Percentiles rank a stretch among this genome's conserved stretches.
Evolutionary conservation across 2,329 filamentous ascomycete species (phyloP).

Genomic region (Aspergillus alliaceus): DNA sequence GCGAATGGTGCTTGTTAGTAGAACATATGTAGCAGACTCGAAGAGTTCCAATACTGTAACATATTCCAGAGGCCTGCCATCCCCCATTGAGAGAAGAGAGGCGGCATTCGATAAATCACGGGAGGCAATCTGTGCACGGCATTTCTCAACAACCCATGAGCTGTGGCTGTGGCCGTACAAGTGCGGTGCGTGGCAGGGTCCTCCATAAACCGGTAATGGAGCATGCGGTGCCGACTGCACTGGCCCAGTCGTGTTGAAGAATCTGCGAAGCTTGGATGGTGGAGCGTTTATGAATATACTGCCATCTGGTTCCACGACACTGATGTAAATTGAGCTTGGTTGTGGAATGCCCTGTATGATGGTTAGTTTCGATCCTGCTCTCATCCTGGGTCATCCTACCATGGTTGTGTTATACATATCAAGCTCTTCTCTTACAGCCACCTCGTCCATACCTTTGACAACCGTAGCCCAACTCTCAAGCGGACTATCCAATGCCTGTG

Average conservation of each 20-base stretch:
- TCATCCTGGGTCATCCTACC: neutral
- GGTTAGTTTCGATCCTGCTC: neutral
- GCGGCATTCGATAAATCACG: neutral
- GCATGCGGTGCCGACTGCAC: constrained; percentile 22
- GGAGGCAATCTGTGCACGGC: neutral
- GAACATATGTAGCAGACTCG: neutral
- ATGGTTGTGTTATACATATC: constrained; percentile 16
- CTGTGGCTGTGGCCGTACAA: constrained; percentile 41
- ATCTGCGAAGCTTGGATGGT: constrained; percentile 21
- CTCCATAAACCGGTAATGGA: constrained; percentile 27
- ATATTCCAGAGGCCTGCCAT: neutral
- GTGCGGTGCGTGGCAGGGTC: constrained; percentile 43
- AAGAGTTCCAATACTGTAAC: neutral
- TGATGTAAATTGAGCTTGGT: constrained; percentile 24
- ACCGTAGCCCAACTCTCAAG: constrained; percentile 29
- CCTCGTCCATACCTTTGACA: constrained; percentile 17
- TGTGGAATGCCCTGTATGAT: constrained; percentile 13
- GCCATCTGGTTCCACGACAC: constrained; percentile 16
- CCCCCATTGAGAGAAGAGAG: neutral
- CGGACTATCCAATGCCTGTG: constrained; percentile 24
- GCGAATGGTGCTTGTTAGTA: neutral
- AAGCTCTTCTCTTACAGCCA: constrained; percentile 25
- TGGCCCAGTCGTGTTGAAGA: constrained; percentile 21
- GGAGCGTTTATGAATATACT: constrained; percentile 28
- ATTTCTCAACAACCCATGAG: neutral